phyloP scores from a whole-genome alignment of 2,329 filamentous ascomycete genomes.

The Fulvia fulva region DNA sequence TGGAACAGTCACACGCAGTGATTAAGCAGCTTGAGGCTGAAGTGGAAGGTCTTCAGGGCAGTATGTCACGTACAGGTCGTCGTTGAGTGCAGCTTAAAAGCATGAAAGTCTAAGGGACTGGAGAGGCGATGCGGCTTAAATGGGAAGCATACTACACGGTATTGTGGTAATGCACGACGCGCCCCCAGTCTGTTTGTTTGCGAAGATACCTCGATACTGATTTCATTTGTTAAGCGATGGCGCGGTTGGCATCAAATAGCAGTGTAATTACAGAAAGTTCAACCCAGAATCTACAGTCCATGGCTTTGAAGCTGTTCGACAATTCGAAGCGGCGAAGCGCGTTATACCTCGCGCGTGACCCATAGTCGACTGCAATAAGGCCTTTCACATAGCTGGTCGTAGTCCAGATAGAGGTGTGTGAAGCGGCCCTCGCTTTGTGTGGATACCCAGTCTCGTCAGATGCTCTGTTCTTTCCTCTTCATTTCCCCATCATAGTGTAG shows the following conservation, averaged over 20 bases:
- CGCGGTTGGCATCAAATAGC: not conserved
- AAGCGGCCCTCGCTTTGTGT: too few relatives aligned
- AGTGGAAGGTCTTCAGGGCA: constrained; percentile 79
- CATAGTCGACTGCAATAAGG: too few relatives aligned
- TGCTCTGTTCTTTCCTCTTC: too few relatives aligned
- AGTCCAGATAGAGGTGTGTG: too few relatives aligned
- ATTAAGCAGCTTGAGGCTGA: constrained; percentile 91
- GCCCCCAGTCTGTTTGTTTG: not conserved
- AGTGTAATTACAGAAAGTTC: not conserved
- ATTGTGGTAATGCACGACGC: not conserved
- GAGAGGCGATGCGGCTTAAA: not conserved
- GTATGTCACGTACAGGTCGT: constrained; percentile 33
- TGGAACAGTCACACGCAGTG: constrained; percentile 89
- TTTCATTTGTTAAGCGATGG: not conserved
- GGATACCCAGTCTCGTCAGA: too few relatives aligned
- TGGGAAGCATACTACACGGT: not conserved
- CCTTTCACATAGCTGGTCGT: too few relatives aligned
- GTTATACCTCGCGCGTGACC: too few relatives aligned
- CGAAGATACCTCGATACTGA: not conserved
- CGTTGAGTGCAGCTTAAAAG: constrained; percentile 19
- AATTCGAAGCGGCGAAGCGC: not conserved
- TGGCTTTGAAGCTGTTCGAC: not conserved
- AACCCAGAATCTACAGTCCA: not conserved
- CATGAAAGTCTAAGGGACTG: not conserved
- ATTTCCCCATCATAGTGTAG: too few relatives aligned